These are phyloP conservation scores for Podospora appendiculata DNA, from an alignment of 495 filamentous ascomycete species.

Conservation along the genomic window DNA sequence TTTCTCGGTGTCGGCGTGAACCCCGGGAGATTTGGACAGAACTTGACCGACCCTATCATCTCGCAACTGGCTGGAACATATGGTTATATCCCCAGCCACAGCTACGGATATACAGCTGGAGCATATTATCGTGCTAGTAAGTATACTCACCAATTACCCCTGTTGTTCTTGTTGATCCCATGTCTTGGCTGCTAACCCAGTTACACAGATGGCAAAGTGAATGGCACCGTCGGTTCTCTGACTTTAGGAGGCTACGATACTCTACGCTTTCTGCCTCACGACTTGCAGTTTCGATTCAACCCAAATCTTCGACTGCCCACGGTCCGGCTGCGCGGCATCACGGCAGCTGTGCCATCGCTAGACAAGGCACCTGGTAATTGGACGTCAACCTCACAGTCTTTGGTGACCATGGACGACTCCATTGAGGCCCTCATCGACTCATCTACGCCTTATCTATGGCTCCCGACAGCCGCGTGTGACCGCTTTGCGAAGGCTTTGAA, in stretches of 20 bases:
- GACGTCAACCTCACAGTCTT: slow-evolving; percentile 25
- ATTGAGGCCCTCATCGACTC: slow-evolving; percentile 54
- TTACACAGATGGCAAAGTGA: slow-evolving; percentile 19
- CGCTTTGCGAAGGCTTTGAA: slow-evolving; percentile 53
- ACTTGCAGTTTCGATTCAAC: slow-evolving; percentile 46
- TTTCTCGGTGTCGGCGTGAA: slow-evolving; percentile 48
- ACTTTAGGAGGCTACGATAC: slow-evolving; percentile 59
- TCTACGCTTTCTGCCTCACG: slow-evolving; percentile 48
- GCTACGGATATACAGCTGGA: slow-evolving; percentile 62
- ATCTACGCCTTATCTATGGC: slow-evolving; percentile 60
- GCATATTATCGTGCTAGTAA: slow-evolving; percentile 49
- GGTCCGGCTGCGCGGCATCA: slow-evolving; percentile 48
- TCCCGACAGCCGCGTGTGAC: slow-evolving; percentile 53
- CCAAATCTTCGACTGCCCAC: slow-evolving; percentile 36
- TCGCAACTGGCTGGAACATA: slow-evolving; percentile 40
- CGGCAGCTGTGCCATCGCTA: slow-evolving; percentile 34
- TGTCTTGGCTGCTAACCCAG: slow-evolving; percentile 14
- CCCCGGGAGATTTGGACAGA: slow-evolving; percentile 31
- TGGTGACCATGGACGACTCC: slow-evolving; percentile 38
- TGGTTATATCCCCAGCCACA: slow-evolving; percentile 50
- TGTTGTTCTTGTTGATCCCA: background rate
- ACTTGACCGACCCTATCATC: slow-evolving; percentile 26
- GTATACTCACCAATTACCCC: background rate
- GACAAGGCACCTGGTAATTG: slow-evolving; percentile 32
- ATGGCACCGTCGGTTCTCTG: slow-evolving; percentile 47